Base-by-base conservation (phyloP, 2,329 filamentous ascomycete species). In the Neospermospora avenae region DNA sequence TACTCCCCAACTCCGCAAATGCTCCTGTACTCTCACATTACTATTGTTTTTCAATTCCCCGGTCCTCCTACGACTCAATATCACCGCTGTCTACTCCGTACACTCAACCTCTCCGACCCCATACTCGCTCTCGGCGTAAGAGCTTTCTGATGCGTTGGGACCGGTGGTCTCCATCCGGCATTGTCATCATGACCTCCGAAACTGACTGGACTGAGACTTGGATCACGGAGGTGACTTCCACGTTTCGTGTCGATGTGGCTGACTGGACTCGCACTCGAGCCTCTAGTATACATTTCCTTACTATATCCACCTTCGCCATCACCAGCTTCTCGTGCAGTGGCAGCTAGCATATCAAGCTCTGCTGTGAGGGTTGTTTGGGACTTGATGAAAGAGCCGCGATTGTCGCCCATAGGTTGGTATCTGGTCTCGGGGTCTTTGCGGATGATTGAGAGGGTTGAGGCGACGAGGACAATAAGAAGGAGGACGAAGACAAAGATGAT, bases 371-470 rank as follows among this genome's bases (percentile, higher is more conserved):
- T 88, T 5, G 90, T 90, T 74, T 95, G 90, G 14, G 92, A 96
- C 80, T 97, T 97, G 86, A 97, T 96, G 78, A 98, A 97, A 7
- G 93, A 97, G 55, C 91, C 91, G 69, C 93, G 88, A 75, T 98
- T 93, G 71, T 98, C 93, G 56, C 89, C 89, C 93, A 98, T 97
- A 70, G 91, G 92, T 75, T 96, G 91, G 77, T 98, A 98, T 63
- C 93, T 87, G 41, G 89, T 91, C 73, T 98, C 93, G 18, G 93
- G 93, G 77, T 97, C 96, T 82, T 96, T 96, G 63, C 91, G 90
- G 73, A 91, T 85, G 71, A 97, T 86, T 49, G 91, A 89, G 66
- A 93, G 90, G 75, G 81, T 78, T 3, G 89, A 91, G 6, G 88
- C 86, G 67, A 91, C 82, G 55, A 93, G 81, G 56, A 97, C 85